These are phyloP conservation scores for Ophiocordyceps camponoti-floridani DNA, from an alignment of 2,329 filamentous ascomycete species.

Conservation along the genomic window DNA sequence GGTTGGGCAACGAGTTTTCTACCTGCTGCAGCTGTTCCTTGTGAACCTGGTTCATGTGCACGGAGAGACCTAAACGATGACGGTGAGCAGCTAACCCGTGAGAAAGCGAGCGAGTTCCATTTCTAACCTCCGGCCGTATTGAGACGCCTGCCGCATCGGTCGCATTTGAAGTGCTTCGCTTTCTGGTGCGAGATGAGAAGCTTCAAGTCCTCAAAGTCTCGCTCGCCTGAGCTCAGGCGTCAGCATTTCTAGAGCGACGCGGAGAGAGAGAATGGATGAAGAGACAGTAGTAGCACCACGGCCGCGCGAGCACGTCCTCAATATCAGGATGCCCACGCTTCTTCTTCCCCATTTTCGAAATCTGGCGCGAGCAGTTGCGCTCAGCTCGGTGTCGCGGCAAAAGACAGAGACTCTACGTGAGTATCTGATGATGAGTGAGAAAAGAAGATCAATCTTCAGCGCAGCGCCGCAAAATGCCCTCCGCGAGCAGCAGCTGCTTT, in stretches of 20 bases:
- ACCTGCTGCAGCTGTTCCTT: conserved; percentile 79
- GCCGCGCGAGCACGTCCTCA: conserved; percentile 70
- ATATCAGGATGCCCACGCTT: conserved; percentile 73
- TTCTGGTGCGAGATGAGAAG: conserved; percentile 95
- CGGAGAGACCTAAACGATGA: conserved; percentile 53
- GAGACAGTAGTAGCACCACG: conserved; percentile 95
- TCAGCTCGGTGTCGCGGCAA: neutral
- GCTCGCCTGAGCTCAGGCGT: conserved; percentile 40
- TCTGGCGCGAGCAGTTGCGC: neutral
- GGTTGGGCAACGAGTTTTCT: conserved; percentile 80
- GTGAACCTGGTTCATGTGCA: conserved; percentile 97
- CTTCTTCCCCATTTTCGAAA: conserved; percentile 58
- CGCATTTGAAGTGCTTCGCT: conserved; percentile 98
- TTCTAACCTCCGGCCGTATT: conserved; percentile 78
- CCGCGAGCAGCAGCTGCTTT: too few relatives aligned
- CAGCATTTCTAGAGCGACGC: conserved; percentile 2
- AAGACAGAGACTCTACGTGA: too few relatives aligned
- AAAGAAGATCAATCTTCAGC: too few relatives aligned
- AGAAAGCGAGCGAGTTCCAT: neutral
- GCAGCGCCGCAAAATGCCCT: too few relatives aligned
- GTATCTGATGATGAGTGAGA: too few relatives aligned
- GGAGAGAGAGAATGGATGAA: neutral
- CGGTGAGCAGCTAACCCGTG: neutral
- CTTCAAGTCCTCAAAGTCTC: conserved; percentile 94
- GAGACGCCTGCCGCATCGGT: conserved; percentile 68